Percentiles rank a stretch among this genome's conserved stretches.
phyloP scores from a whole-genome alignment of 495 filamentous ascomycete species.

The Xylaria grammica region DNA sequence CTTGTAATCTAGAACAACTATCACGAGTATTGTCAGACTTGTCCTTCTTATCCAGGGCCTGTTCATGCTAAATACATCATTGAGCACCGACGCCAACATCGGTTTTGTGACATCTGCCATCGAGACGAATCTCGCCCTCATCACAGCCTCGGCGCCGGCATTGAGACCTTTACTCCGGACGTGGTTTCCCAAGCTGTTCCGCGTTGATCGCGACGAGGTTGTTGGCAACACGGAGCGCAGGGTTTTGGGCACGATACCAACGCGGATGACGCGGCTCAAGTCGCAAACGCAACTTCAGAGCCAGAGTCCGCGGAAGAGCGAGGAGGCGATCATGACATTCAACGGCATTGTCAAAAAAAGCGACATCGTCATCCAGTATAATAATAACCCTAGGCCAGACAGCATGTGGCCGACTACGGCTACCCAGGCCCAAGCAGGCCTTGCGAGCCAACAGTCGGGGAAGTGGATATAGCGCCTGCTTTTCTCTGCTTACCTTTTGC shows the following conservation, averaged over 20 bases:
- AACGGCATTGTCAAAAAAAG: slow-evolving; percentile 50
- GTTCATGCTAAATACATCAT: slow-evolving; percentile 38
- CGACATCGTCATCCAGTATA: slow-evolving; percentile 38
- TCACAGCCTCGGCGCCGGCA: slow-evolving; percentile 55
- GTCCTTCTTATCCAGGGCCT: slow-evolving; percentile 42
- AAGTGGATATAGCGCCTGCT: slow-evolving; percentile 7
- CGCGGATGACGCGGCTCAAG: slow-evolving; percentile 27
- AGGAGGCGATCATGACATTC: slow-evolving; percentile 51
- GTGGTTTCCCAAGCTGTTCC: slow-evolving; percentile 46
- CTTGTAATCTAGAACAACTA: slow-evolving; percentile 50
- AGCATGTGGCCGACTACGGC: neutral
- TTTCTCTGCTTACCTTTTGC: neutral
- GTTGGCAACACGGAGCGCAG: slow-evolving; percentile 28
- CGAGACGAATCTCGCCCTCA: slow-evolving; percentile 60
- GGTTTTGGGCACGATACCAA: slow-evolving; percentile 12
- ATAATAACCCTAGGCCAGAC: neutral
- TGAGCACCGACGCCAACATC: slow-evolving; percentile 43
- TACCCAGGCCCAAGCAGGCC: neutral
- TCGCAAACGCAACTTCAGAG: slow-evolving; percentile 43
- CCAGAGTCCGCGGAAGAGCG: slow-evolving; percentile 43
- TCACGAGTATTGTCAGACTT: slow-evolving; percentile 52
- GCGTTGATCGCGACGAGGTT: slow-evolving; percentile 32
- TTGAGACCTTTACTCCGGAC: slow-evolving; percentile 48
- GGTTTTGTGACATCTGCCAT: slow-evolving; percentile 58
- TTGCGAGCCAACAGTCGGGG: slow-evolving; percentile 3